Evolutionary conservation across 345 rosid genomes (phyloP), one percentile per base, ranked within the genome.

Genomic region (Gossypium sturtianum): DNA sequence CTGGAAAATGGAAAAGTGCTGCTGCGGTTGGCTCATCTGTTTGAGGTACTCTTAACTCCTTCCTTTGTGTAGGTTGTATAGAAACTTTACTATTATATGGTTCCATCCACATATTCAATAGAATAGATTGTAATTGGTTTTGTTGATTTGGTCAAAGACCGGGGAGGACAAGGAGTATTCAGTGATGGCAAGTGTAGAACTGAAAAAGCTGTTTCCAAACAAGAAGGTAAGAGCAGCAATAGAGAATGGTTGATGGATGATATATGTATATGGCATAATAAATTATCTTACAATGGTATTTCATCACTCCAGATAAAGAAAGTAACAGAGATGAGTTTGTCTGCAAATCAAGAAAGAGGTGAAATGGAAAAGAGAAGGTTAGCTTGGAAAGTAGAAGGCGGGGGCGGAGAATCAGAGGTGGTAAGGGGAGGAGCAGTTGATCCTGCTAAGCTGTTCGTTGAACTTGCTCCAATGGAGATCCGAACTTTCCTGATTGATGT

Each of bases 121-220:
- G 22, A 2, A 27, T 52, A 66, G 51, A 69, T 57, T 48, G 63
- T 66, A 27, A 61, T 52, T 27, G 45, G 44, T 69, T 70, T 27
- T 51, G 53, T 69, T 70, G 63, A 51, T 53, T 53, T 47, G 23
- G 9, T 61, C 47, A 77, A 78, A 89, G 98, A 80, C 74, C 25
- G 97, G 89, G 44, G 98, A 94, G 77, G 97, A 92, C 84, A 84
- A 86, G 73, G 95, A 94, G 56, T 86, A 87, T 77, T 94, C 97
- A n/a, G 89, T 80, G 9, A 74, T 77, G 86, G 78, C 97, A 12
- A 88, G 84, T 70, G 97, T 94, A 76, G 97, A 94, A 58, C 72
- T 92, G 79, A 90, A 84, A 83, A 86, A 78, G 81, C 74, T 94
- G 60, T 94, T 92, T 75, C 84, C 89, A 23, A 77, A 81, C 83